phyloP scores from a whole-genome alignment of 2,329 filamentous ascomycete genomes.

The Amylocarpus encephaloides region DNA sequence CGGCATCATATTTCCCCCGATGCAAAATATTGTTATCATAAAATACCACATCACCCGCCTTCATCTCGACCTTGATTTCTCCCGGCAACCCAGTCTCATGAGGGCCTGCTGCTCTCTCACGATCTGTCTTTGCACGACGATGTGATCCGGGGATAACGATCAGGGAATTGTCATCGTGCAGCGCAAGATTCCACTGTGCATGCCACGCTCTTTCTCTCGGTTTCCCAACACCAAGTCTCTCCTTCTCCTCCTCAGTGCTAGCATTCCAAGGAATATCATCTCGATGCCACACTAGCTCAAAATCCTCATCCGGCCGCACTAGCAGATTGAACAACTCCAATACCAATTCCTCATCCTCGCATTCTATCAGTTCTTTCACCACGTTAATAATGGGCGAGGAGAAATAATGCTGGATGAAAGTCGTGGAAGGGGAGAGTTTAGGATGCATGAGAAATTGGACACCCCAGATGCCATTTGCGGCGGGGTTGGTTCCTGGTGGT shows the following conservation, averaged over 20 bases:
- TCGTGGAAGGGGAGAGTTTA: constrained; percentile 50
- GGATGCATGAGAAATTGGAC: constrained; percentile 82
- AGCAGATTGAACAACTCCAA: constrained; percentile 89
- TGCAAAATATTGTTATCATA: constrained; percentile 89
- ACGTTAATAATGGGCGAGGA: constrained; percentile 55
- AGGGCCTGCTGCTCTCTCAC: constrained; percentile 61
- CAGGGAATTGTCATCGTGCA: constrained; percentile 68
- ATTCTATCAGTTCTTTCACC: constrained; percentile 56
- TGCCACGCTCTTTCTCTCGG: constrained; percentile 54
- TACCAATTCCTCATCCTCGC: constrained; percentile 57
- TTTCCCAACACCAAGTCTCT: constrained; percentile 39
- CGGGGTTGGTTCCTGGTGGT: constrained; percentile 33
- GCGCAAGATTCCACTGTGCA: constrained; percentile 81
- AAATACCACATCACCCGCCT: constrained; percentile 74
- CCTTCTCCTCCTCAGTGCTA: constrained; percentile 58
- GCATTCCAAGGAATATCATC: constrained; percentile 72
- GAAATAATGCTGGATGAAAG: constrained; percentile 69
- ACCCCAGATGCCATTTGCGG: constrained; percentile 71
- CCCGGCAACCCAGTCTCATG: constrained; percentile 55
- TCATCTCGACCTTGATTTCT: constrained; percentile 59
- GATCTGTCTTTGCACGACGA: constrained; percentile 59
- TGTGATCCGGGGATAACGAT: constrained; percentile 76
- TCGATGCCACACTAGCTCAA: constrained; percentile 76
- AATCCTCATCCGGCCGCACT: constrained; percentile 63
- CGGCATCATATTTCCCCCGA: constrained; percentile 56